These are phyloP conservation scores for Flaveria linearis DNA, from an alignment of 129 eudicot genomes.

Conservation along the genomic window DNA sequence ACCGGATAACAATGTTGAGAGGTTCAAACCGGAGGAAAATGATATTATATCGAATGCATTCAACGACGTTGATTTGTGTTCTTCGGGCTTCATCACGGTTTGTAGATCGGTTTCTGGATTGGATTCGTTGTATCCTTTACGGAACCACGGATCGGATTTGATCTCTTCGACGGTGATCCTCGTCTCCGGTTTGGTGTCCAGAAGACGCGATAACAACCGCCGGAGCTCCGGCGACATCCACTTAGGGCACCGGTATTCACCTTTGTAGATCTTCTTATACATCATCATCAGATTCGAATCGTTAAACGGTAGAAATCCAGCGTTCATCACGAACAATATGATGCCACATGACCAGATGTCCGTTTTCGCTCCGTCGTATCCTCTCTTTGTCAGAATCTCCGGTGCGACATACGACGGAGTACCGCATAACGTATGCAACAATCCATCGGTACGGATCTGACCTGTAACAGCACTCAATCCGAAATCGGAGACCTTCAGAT, in stretches of 20 bases:
- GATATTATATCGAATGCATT: constrained; percentile 79
- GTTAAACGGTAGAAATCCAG: constrained; percentile 72
- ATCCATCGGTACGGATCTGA: constrained; percentile 53
- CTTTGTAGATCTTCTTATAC: constrained; percentile 84
- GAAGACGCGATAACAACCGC: constrained; percentile 54
- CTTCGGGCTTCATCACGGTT: constrained; percentile 16
- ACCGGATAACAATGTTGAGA: constrained; percentile 55
- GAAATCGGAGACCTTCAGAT: constrained; percentile 74
- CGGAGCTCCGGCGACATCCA: constrained; percentile 73
- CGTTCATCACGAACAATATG: constrained; percentile 61
- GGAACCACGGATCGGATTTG: constrained; percentile 69
- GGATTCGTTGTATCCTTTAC: constrained; percentile 45
- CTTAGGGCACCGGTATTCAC: constrained; percentile 67
- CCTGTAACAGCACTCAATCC: constrained; percentile 69
- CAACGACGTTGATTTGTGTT: constrained; percentile 29
- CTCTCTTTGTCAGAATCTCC: constrained; percentile 65
- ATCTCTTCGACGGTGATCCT: constrained; percentile 65
- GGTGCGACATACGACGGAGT: constrained; percentile 96
- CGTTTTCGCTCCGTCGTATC: constrained; percentile 67
- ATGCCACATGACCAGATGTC: constrained; percentile 90
- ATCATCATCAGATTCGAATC: constrained; percentile 73
- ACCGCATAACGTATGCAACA: constrained; percentile 75
- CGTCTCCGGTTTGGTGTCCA: constrained; percentile 69
- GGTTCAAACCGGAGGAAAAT: constrained; percentile 66
- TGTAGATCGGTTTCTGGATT: constrained; percentile 24